Evolutionary conservation across 495 filamentous ascomycete genomes (phyloP).

Genomic region (Podospora pseudocomata): DNA sequence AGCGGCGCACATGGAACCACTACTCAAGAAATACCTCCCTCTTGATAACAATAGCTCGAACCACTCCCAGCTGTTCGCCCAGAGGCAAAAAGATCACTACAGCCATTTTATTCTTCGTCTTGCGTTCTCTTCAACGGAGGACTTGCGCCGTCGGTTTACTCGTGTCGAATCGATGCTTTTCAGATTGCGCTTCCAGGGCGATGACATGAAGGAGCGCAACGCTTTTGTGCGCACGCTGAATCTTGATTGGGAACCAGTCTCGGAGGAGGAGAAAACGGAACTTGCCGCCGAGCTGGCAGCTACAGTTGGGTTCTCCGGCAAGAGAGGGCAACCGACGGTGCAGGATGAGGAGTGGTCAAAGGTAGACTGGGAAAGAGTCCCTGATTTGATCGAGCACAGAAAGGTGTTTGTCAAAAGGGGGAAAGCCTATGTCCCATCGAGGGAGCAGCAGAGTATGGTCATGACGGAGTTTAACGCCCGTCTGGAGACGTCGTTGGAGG

Average conservation of each 20-base stretch:
- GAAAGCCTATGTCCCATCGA: slow-evolving; percentile 85
- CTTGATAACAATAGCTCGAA: slow-evolving; percentile 64
- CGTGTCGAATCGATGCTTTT: slow-evolving; percentile 88
- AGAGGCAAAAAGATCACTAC: slow-evolving; percentile 96
- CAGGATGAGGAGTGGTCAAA: slow-evolving; percentile 83
- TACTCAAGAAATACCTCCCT: slow-evolving; percentile 82
- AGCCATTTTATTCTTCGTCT: slow-evolving; percentile 94
- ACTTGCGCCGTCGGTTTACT: slow-evolving; percentile 82
- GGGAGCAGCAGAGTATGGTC: slow-evolving; percentile 83
- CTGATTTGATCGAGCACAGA: slow-evolving; percentile 80
- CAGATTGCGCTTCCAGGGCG: slow-evolving; percentile 66
- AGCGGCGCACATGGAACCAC: slow-evolving; percentile 66
- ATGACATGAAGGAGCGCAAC: slow-evolving; percentile 64
- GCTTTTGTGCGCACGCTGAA: slow-evolving; percentile 75
- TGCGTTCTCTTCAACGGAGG: slow-evolving; percentile 87
- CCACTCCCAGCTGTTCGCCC: slow-evolving; percentile 52
- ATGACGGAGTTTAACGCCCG: slow-evolving; percentile 75
- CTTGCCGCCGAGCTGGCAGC: slow-evolving; percentile 45
- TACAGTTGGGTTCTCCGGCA: slow-evolving; percentile 24
- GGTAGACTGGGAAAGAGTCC: slow-evolving; percentile 89
- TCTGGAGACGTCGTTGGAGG: slow-evolving; percentile 73
- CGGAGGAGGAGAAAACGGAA: slow-evolving; percentile 64
- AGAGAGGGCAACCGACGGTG: slow-evolving; percentile 34
- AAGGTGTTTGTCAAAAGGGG: slow-evolving; percentile 73
- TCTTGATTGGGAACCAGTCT: slow-evolving; percentile 72